Conservation (phyloP, 2,329 filamentous ascomycete species). For the Colletotrichum falcatum region DNA sequence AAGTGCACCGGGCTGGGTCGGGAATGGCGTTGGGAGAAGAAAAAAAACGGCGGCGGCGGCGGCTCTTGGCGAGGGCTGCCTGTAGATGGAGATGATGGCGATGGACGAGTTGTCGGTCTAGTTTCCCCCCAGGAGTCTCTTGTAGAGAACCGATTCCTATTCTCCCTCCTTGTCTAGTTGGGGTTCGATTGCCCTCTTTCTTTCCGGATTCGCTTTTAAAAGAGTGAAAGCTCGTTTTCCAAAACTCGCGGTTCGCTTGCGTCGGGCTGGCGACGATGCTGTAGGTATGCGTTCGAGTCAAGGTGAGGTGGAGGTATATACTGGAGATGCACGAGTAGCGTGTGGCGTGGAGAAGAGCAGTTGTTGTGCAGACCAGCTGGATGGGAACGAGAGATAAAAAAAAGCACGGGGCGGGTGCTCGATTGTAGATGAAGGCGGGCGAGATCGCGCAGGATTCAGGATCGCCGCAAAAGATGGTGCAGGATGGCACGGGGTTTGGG, state of each 20-base stretch:
- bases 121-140: not conserved
- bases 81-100: not conserved
- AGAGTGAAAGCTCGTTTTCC: not conserved
- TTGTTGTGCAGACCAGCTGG: constrained; percentile 36
- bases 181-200: not conserved
- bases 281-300: constrained; percentile 14
- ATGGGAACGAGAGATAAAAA: not conserved
- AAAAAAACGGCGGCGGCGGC: not conserved
- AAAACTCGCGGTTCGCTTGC: constrained; percentile 10
- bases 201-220: constrained; percentile 3
- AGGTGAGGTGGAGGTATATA: not conserved
- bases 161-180: too few relatives aligned
- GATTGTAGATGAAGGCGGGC: constrained; percentile 13
- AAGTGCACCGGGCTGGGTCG: not conserved
- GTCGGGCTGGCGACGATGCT: constrained; percentile 32
- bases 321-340: not conserved
- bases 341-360: not conserved
- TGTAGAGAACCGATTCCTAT: not conserved
- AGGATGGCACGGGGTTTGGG: not conserved
- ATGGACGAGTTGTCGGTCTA: not conserved
- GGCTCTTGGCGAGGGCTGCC: constrained; percentile 28
- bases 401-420: constrained; percentile 20
- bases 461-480: not conserved
- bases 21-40: not conserved
- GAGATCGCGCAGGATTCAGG: not conserved